Conservation (phyloP, 2,329 filamentous ascomycete genomes). For the Bertia moriformis region DNA sequence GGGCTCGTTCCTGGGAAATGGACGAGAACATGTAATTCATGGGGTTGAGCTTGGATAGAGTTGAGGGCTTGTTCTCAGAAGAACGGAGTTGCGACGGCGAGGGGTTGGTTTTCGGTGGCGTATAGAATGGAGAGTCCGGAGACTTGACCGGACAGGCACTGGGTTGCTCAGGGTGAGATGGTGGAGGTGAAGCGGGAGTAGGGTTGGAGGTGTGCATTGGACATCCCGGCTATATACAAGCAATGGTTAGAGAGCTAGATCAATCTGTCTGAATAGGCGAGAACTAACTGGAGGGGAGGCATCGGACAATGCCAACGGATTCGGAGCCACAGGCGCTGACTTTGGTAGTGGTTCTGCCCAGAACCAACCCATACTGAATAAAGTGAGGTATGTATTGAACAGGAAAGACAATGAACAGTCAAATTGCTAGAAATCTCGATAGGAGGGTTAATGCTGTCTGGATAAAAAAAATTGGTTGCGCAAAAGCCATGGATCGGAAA, state of each 20-base stretch:
- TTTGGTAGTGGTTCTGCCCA: slow-evolving; percentile 1
- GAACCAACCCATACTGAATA: slow-evolving; percentile 1
- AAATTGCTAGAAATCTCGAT: too few species aligned
- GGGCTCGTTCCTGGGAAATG: slow-evolving; percentile 41
- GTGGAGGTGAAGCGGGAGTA: slow-evolving; percentile 11
- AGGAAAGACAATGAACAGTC: slow-evolving; percentile 1
- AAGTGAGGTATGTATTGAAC: neutral
- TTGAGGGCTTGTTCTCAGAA: slow-evolving; percentile 17
- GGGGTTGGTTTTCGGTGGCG: slow-evolving; percentile 10
- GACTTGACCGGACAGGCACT: slow-evolving; percentile 13
- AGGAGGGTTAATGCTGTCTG: too few species aligned
- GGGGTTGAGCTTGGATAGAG: slow-evolving; percentile 47
- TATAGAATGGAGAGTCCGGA: slow-evolving; percentile 9
- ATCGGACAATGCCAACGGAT: neutral
- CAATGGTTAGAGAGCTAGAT: neutral
- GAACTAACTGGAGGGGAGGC: neutral
- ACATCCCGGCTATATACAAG: slow-evolving; percentile 35
- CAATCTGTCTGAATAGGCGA: neutral
- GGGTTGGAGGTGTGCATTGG: slow-evolving; percentile 40
- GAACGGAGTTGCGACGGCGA: neutral
- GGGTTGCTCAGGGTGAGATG: slow-evolving; percentile 8
- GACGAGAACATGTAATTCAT: slow-evolving; percentile 55
- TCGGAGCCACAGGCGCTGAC: neutral
- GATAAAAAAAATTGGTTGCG: too few species aligned
- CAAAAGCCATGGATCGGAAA: too few species aligned